Conservation (phyloP, 768 basidiomycete genomes). For the Amylocystis lapponica region DNA sequence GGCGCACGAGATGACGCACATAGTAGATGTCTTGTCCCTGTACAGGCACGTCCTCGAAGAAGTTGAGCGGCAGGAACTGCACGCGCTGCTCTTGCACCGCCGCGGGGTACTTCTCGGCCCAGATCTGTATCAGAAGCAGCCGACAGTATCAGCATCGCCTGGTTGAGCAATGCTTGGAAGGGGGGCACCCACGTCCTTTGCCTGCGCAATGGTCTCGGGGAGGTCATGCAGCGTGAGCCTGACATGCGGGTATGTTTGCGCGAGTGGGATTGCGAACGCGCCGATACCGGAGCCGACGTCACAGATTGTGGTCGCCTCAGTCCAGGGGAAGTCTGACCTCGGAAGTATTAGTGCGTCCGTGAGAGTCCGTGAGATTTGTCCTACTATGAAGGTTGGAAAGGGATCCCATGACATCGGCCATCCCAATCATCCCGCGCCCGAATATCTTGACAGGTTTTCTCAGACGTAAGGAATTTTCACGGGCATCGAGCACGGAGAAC, state of each 20-base stretch:
- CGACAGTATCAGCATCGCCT: neutral
- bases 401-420: neutral
- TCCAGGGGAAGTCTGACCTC: constrained; percentile 27
- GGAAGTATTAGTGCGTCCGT: neutral
- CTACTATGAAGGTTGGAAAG: neutral
- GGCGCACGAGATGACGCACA: too few relatives aligned
- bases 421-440: constrained; percentile 1
- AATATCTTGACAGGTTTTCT: neutral
- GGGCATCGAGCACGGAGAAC: neutral
- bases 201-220: constrained; percentile 26
- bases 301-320: constrained; percentile 20
- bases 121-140: constrained; percentile 13
- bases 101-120: constrained; percentile 29
- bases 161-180: neutral
- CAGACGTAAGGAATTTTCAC: neutral
- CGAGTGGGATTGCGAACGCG: constrained; percentile 20
- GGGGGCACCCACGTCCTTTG: constrained; percentile 13
- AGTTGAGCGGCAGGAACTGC: constrained; percentile 34
- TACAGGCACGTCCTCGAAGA: constrained; percentile 33
- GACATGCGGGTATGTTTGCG: constrained; percentile 21
- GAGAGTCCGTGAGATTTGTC: too few relatives aligned
- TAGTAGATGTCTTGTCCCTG: constrained; percentile 35
- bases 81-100: constrained; percentile 31
- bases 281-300: constrained; percentile 31
- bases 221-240: constrained; percentile 27